Conservation (phyloP, 768 basidiomycete species). For the Leucocoprinus birnbaumii region DNA sequence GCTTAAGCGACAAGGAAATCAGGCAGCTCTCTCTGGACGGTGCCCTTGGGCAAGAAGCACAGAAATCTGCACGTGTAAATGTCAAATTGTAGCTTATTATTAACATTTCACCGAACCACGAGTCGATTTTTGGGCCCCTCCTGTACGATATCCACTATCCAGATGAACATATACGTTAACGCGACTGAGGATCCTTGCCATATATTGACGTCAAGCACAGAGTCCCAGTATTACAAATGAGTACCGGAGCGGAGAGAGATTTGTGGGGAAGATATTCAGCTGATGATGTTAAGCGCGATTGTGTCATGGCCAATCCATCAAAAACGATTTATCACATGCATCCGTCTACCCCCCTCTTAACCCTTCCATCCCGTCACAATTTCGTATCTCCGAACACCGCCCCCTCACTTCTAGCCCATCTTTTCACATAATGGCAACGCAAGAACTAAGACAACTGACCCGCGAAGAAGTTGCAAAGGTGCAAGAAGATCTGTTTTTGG, state of each 20-base stretch:
- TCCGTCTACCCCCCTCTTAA: neutral
- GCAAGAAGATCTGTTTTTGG: conserved; percentile 13
- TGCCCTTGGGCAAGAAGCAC: conserved; percentile 37
- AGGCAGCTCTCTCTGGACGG: conserved; percentile 40
- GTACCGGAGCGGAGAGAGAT: neutral
- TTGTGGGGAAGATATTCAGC: no score
- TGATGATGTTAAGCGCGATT: no score
- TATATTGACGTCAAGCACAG: no score
- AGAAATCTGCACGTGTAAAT: conserved; percentile 15
- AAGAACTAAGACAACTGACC: conserved; percentile 35
- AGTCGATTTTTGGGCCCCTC: neutral
- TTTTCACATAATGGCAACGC: conserved; percentile 18
- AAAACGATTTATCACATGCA: conserved; percentile 3
- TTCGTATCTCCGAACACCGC: neutral
- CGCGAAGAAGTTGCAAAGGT: conserved; percentile 77
- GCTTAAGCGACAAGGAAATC: conserved; percentile 39
- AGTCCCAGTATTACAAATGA: neutral
- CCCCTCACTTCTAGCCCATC: conserved; percentile 17
- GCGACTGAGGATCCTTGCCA: no score
- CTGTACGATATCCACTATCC: conserved; percentile 1
- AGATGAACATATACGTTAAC: no score
- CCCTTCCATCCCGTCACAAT: neutral
- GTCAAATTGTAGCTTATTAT: conserved; percentile 12
- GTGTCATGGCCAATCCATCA: neutral
- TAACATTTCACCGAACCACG: neutral